Percentiles rank a stretch among this genome's conserved stretches.
Evolutionary conservation across 345 rosid genomes (phyloP).

Genomic region (Raphanus sativus): DNA sequence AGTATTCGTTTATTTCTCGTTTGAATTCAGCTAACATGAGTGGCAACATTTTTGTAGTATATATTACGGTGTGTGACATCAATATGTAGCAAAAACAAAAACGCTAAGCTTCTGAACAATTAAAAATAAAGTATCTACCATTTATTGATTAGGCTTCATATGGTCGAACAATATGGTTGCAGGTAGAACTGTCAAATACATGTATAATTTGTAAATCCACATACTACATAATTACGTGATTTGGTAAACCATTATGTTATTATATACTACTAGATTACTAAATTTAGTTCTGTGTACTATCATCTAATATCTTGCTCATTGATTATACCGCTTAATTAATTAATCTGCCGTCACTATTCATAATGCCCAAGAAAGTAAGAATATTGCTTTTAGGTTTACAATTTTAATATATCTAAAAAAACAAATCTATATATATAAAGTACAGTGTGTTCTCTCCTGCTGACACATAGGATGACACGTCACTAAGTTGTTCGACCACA

Average conservation of each 20-base stretch:
- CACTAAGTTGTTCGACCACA: too few species aligned
- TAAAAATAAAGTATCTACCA: background rate
- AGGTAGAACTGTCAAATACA: background rate
- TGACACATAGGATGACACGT: too few species aligned
- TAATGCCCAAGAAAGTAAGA: constrained; percentile 14
- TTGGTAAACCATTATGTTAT: background rate
- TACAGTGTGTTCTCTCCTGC: too few species aligned
- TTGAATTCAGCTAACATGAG: background rate
- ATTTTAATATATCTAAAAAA: background rate
- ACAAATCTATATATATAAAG: too few species aligned
- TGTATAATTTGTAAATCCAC: background rate
- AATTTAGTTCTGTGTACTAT: background rate
- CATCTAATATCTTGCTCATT: background rate
- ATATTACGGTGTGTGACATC: background rate
- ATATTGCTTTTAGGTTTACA: constrained; percentile 11
- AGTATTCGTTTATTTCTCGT: background rate
- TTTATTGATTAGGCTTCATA: background rate
- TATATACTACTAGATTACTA: background rate
- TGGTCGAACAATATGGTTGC: constrained; percentile 18
- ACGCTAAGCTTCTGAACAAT: background rate
- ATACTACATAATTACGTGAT: constrained; percentile 17
- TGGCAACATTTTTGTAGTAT: constrained; percentile 2
- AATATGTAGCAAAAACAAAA: constrained; percentile 10
- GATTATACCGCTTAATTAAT: background rate
- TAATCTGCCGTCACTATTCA: background rate